phyloP scores from a whole-genome alignment of 2,329 filamentous ascomycete species.

The Metarhizium brunneum region DNA sequence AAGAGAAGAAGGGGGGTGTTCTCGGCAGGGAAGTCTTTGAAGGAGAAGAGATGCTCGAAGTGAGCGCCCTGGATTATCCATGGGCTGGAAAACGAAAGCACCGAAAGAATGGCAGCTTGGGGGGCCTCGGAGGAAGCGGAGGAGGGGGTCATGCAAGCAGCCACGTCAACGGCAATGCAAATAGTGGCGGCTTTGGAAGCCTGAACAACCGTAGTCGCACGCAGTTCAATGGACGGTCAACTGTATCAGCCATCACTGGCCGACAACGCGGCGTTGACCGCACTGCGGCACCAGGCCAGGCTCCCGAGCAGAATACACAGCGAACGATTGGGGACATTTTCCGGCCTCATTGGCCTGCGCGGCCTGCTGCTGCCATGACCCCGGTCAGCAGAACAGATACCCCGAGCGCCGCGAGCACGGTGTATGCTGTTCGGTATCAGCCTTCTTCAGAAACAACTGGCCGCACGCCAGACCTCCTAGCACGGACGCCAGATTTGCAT shows the following conservation, averaged over 20 bases:
- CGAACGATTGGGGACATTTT: slow-evolving; percentile 26
- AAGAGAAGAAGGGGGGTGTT: slow-evolving; percentile 90
- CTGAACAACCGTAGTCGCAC: neutral
- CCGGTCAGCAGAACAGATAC: slow-evolving; percentile 54
- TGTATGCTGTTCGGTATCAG: slow-evolving; percentile 54
- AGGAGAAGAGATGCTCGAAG: slow-evolving; percentile 82
- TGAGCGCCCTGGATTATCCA: slow-evolving; percentile 39
- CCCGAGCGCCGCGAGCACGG: slow-evolving; percentile 53
- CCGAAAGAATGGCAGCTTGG: slow-evolving; percentile 18
- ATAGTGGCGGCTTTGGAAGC: neutral
- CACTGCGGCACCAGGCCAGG: slow-evolving; percentile 8
- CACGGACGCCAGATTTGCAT: slow-evolving; percentile 30
- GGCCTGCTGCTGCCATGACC: slow-evolving; percentile 45
- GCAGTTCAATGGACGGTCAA: slow-evolving; percentile 17
- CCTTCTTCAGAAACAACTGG: slow-evolving; percentile 43
- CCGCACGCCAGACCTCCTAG: slow-evolving; percentile 32
- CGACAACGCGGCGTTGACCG: slow-evolving; percentile 16
- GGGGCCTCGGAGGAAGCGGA: slow-evolving; percentile 10
- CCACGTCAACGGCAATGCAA: neutral
- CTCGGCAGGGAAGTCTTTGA: slow-evolving; percentile 86
- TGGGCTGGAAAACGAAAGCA: slow-evolving; percentile 33
- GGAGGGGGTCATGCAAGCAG: slow-evolving; percentile 10
- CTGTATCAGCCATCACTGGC: slow-evolving; percentile 16
- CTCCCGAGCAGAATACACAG: slow-evolving; percentile 15
- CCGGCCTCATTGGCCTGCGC: slow-evolving; percentile 45